A percentile compares a stretch with the other conserved stretches of the same genome.
Evolutionary conservation across 1,284 basidiomycete genomes (phyloP).

Genomic region (Naganishia albida): DNA sequence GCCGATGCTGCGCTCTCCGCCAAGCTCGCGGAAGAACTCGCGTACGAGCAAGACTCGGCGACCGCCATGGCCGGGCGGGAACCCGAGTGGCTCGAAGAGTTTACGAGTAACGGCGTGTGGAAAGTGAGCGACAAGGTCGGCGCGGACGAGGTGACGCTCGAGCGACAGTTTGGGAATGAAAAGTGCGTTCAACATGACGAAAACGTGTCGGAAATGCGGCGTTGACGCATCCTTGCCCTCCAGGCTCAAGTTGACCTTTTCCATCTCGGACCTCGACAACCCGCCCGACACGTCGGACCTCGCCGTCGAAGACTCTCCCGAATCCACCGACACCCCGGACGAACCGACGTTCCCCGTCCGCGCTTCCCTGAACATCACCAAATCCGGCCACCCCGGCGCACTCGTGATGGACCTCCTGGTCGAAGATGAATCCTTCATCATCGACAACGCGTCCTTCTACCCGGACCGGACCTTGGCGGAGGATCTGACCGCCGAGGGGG

Average conservation of each 20-base stretch:
- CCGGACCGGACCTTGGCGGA: constrained; percentile 70
- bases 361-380: constrained; percentile 77
- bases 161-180: constrained; percentile 87
- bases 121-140: constrained; percentile 73
- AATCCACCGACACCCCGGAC: constrained; percentile 30
- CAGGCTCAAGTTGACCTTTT: constrained; percentile 53
- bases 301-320: constrained; percentile 32
- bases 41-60: constrained; percentile 75
- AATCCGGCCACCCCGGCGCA: constrained; percentile 62
- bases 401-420: constrained; percentile 77
- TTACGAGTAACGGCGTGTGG: constrained; percentile 77
- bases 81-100: constrained; percentile 76
- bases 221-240: constrained; percentile 5
- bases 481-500: constrained; percentile 80
- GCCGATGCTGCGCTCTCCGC: constrained; percentile 72
- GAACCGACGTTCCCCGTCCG: constrained; percentile 66
- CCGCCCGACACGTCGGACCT: constrained; percentile 37
- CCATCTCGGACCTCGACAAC: constrained; percentile 52
- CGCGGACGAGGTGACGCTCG: constrained; percentile 79
- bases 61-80: constrained; percentile 54
- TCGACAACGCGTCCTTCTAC: constrained; percentile 90
- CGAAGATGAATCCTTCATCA: constrained; percentile 78
- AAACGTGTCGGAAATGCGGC: too few relatives aligned
- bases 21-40: constrained; percentile 78
- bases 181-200: constrained; percentile 68